Evolutionary conservation across 1,284 basidiomycete genomes (phyloP).

Genomic region (Testicularia cyperi): DNA sequence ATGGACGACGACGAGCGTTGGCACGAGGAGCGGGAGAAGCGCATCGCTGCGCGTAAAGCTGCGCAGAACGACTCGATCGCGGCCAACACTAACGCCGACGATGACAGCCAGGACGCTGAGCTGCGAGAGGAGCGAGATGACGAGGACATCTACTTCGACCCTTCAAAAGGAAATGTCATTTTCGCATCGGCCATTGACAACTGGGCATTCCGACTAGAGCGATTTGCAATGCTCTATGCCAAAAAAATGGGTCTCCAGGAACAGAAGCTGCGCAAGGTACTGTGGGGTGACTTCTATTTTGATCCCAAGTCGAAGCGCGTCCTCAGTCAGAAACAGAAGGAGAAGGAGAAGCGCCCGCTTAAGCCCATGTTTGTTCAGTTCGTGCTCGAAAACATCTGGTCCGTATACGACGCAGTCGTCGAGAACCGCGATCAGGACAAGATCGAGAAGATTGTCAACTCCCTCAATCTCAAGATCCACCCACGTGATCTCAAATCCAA

Average conservation of each 20-base stretch:
- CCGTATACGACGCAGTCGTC: conserved; percentile 69
- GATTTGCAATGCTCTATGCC: conserved; percentile 90
- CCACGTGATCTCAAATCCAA: conserved; percentile 90
- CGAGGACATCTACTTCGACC: conserved; percentile 90
- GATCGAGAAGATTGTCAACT: conserved; percentile 81
- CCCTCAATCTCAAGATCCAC: conserved; percentile 79
- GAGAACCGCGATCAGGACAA: conserved; percentile 65
- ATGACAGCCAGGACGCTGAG: conserved; percentile 57
- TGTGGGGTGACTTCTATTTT: conserved; percentile 98
- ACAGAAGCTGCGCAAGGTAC: conserved; percentile 76
- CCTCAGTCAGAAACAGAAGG: conserved; percentile 83
- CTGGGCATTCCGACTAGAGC: conserved; percentile 93
- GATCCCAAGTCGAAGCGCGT: conserved; percentile 95
- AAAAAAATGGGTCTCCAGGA: conserved; percentile 90
- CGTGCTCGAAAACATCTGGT: conserved; percentile 95
- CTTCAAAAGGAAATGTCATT: conserved; percentile 91
- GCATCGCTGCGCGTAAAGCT: conserved; percentile 74
- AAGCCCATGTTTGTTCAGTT: conserved; percentile 99
- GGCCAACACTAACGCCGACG: conserved; percentile 67
- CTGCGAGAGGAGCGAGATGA: conserved; percentile 83
- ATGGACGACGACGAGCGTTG: conserved; percentile 90
- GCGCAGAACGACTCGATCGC: conserved; percentile 50
- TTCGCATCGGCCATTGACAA: conserved; percentile 96
- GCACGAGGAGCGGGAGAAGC: conserved; percentile 84
- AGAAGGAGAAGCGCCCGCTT: conserved; percentile 69